Evolutionary conservation across 2,329 filamentous ascomycete genomes (phyloP), one percentile per base, ranked within the genome.

Genomic region (Colletotrichum camelliae): DNA sequence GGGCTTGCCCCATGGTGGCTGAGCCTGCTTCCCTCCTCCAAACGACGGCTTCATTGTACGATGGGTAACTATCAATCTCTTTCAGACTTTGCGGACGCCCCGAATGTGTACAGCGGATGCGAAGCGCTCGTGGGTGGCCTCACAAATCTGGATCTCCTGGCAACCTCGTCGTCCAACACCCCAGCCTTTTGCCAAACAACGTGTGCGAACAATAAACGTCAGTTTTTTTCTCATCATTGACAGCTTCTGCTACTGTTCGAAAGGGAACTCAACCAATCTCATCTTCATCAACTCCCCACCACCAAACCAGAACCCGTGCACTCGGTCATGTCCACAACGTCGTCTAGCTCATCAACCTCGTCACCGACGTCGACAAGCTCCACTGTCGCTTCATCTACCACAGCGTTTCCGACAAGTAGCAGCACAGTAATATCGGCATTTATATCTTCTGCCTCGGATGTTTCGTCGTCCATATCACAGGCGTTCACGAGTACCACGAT

Each of bases 1-100:
- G 5, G n/a, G 43, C n/a, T 52, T 52, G 43, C 2, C 43, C 43
- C 5, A 13, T 21, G 10, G 7, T 48, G 39, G 0, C 39, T 12
- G 43, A 0, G 0, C 18, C 18, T 0, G 0, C 43, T 0, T 48
- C 0, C 43, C 43, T 1, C 21, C 43, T 13, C 0, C 43, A 52
- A 52, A 52, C 10, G n/a, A 0, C n/a, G 43, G 43, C 43, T n/a
- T 52, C 0, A 52, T 24, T 52, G 10, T n/a, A 0, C 43, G n/a
- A 52, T 52, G 43, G 43, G 43, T 21, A 52, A 13, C 10, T 52
- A n/a, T 7, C n/a, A n/a, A 13, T 21, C n/a, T n/a, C 4, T 27
- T 27, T 27, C 24, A 27, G 6, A 21, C 43, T 52, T 52, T 52
- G 21, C 43, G n/a, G 0, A 9, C 43, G 1, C 43, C 0, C 43